phyloP scores from a whole-genome alignment of 441 rosid genomes.

The Gossypium gossypioides region DNA sequence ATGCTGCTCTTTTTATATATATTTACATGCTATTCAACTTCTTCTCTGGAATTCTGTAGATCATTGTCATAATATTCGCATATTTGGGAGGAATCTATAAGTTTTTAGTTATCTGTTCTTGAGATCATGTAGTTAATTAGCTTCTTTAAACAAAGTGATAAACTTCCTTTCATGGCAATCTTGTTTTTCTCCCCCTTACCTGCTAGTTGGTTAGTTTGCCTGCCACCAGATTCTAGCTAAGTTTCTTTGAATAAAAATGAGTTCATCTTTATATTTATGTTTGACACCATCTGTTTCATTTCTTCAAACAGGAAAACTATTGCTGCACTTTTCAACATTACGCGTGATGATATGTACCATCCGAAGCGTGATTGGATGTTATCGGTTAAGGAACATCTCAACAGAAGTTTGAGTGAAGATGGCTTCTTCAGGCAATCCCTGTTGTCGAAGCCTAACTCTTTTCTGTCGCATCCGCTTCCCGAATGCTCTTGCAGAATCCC shows the following conservation, averaged over 20 bases:
- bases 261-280: conserved; percentile 4
- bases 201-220: neutral
- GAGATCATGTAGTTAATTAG: neutral
- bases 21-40: neutral
- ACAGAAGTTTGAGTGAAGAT: conserved; percentile 62
- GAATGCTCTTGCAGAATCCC: conserved; percentile 89
- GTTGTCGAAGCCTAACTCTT: conserved; percentile 51
- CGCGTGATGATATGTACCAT: conserved; percentile 63
- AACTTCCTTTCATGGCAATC: neutral
- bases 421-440: conserved; percentile 68
- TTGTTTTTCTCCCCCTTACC: neutral
- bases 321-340: conserved; percentile 21
- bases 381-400: conserved; percentile 62
- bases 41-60: neutral
- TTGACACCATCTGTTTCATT: neutral
- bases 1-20: neutral
- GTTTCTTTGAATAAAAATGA: neutral
- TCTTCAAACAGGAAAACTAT: conserved; percentile 44
- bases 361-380: conserved; percentile 66
- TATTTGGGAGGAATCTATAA: neutral
- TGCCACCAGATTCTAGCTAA: neutral
- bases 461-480: conserved; percentile 84
- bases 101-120: neutral
- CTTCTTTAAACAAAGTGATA: neutral
- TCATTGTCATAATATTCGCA: neutral